A percentile compares a stretch with the other conserved stretches of the same genome.
phyloP scores from a whole-genome alignment of 140 eudicot species.

The Bidens hawaiensis region DNA sequence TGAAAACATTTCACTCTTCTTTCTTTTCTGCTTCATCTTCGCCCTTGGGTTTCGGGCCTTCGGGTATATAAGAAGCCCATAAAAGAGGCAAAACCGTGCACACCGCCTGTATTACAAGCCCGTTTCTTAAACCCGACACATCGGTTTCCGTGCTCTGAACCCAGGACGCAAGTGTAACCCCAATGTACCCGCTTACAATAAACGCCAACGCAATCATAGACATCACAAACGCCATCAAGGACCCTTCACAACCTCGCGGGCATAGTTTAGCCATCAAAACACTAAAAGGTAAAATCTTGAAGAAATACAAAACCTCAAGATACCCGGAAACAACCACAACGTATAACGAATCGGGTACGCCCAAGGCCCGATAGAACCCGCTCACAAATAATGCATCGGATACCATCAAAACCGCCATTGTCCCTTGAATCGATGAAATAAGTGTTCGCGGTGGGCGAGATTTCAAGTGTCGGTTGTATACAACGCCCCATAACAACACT shows the following conservation, averaged over 20 bases:
- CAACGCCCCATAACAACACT: conserved; percentile 77
- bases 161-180: conserved; percentile 74
- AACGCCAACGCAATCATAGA: conserved; percentile 70
- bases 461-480: conserved; percentile 52
- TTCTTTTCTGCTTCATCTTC: not conserved
- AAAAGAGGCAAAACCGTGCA: conserved; percentile 57
- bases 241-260: conserved; percentile 91
- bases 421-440: conserved; percentile 49
- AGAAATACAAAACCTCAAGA: conserved; percentile 54
- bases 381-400: conserved; percentile 74
- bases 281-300: conserved; percentile 73
- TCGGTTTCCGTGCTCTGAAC: not conserved
- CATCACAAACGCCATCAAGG: conserved; percentile 88
- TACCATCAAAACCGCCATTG: conserved; percentile 61
- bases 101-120: conserved; percentile 33
- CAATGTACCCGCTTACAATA: conserved; percentile 78
- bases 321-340: conserved; percentile 64
- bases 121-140: conserved; percentile 57
- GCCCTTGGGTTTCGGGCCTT: not conserved
- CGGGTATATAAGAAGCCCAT: conserved; percentile 45
- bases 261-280: conserved; percentile 80
- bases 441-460: conserved; percentile 63
- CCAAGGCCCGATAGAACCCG: conserved; percentile 55
- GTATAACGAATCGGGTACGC: conserved; percentile 60
- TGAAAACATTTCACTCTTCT: not conserved